These are phyloP conservation scores for Scedosporium boydii DNA, from an alignment of 2,329 filamentous ascomycete species.

Conservation along the genomic window DNA sequence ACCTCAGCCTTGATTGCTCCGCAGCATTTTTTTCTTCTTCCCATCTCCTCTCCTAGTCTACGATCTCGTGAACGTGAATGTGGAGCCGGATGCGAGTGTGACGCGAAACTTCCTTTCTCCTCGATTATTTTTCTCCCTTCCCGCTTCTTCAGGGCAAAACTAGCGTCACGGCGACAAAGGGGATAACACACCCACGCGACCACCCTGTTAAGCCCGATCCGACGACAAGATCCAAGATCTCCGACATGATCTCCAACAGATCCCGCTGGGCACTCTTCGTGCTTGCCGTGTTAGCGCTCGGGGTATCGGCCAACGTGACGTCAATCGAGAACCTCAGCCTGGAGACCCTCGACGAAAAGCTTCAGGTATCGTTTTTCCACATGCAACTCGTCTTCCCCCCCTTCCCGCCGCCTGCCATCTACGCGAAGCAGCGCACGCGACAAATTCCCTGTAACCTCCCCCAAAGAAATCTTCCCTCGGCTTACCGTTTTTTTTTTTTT, in stretches of 20 bases:
- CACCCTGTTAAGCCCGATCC: background rate
- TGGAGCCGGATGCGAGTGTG: background rate
- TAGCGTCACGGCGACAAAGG: background rate
- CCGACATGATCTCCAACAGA: background rate
- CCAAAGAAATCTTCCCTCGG: background rate
- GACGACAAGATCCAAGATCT: too few relatives aligned
- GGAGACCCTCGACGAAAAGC: conserved; percentile 61
- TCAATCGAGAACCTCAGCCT: conserved; percentile 33
- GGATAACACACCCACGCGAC: background rate
- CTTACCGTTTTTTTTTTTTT: background rate
- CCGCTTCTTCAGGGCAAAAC: background rate
- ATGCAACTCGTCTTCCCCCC: background rate
- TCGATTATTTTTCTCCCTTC: background rate
- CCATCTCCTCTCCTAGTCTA: background rate
- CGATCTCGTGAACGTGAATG: background rate
- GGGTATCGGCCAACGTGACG: background rate
- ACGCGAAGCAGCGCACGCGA: background rate
- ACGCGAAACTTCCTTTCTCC: background rate
- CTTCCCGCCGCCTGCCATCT: background rate
- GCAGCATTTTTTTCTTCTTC: background rate
- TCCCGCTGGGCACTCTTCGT: conserved; percentile 1
- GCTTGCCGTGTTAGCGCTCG: background rate
- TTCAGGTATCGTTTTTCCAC: conserved; percentile 43
- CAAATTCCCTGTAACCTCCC: background rate
- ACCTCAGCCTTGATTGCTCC: background rate